Percentiles rank a stretch among this genome's conserved stretches.
These are phyloP conservation scores for Podospora tetraspora DNA, from an alignment of 495 filamentous ascomycete species.

Conservation along the genomic window DNA sequence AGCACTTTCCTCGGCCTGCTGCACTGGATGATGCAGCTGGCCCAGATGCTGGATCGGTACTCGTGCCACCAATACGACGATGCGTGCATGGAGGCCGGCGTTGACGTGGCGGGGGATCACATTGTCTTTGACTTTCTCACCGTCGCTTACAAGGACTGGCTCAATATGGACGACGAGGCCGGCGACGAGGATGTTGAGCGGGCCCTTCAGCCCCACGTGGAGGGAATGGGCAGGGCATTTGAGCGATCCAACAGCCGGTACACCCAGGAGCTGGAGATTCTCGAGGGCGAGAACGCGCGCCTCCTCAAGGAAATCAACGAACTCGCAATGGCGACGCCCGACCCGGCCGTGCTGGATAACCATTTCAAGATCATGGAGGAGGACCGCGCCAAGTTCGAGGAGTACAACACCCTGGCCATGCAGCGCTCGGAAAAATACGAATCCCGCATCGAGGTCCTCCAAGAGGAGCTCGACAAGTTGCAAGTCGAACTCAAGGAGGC, in stretches of 20 bases:
- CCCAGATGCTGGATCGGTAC: slow-evolving; percentile 82
- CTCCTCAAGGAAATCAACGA: slow-evolving; percentile 81
- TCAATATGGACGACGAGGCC: slow-evolving; percentile 80
- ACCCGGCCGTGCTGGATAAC: slow-evolving; percentile 75
- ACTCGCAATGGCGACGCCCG: slow-evolving; percentile 74
- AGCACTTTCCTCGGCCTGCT: slow-evolving; percentile 85
- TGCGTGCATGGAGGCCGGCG: slow-evolving; percentile 73
- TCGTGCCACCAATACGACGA: slow-evolving; percentile 73
- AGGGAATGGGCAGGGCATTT: slow-evolving; percentile 85
- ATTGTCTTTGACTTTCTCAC: slow-evolving; percentile 92
- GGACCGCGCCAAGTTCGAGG: slow-evolving; percentile 86
- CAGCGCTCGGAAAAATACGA: slow-evolving; percentile 81
- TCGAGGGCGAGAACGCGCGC: slow-evolving; percentile 76
- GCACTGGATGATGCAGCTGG: slow-evolving; percentile 98
- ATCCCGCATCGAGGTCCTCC: slow-evolving; percentile 63
- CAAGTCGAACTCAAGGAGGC: slow-evolving; percentile 69
- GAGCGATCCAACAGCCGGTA: slow-evolving; percentile 74
- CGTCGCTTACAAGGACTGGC: slow-evolving; percentile 86
- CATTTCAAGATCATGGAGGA: slow-evolving; percentile 82
- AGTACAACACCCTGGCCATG: slow-evolving; percentile 76
- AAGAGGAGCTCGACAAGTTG: slow-evolving; percentile 73
- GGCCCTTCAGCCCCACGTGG: slow-evolving; percentile 73
- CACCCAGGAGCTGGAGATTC: slow-evolving; percentile 68
- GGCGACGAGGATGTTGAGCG: slow-evolving; percentile 73
- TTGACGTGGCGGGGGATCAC: slow-evolving; percentile 80